phyloP scores from a whole-genome alignment of 768 basidiomycete genomes.

The Crepidotus variabilis region DNA sequence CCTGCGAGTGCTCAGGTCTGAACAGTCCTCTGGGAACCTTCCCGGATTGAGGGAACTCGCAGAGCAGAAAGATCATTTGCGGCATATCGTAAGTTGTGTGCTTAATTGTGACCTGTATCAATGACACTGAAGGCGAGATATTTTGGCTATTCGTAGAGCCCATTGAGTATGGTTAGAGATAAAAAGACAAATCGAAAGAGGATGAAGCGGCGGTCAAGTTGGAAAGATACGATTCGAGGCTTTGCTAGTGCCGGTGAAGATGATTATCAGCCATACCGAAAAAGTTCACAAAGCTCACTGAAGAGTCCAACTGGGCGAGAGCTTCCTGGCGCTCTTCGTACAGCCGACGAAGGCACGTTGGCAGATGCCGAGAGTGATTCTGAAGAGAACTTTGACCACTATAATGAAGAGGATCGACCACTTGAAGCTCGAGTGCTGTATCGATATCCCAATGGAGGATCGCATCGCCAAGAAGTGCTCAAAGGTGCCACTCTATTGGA shows the following conservation, averaged over 20 bases:
- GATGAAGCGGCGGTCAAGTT: conserved; percentile 52
- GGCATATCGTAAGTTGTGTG: conserved; percentile 53
- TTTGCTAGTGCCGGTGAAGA: conserved; percentile 40
- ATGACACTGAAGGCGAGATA: neutral
- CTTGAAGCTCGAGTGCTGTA: conserved; percentile 71
- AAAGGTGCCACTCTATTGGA: conserved; percentile 39
- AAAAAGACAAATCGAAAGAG: conserved; percentile 41
- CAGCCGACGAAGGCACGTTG: conserved; percentile 45
- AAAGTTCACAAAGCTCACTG: conserved; percentile 17
- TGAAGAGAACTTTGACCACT: conserved; percentile 40
- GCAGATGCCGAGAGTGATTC: conserved; percentile 56
- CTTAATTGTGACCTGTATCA: neutral
- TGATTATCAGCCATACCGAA: conserved; percentile 14
- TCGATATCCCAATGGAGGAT: conserved; percentile 34
- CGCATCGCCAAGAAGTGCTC: conserved; percentile 15
- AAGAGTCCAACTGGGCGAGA: conserved; percentile 23
- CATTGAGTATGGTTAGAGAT: conserved; percentile 88
- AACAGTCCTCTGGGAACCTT: conserved; percentile 82
- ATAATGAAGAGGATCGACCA: conserved; percentile 70
- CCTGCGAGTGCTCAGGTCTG: conserved; percentile 78
- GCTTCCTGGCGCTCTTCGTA: conserved; percentile 13
- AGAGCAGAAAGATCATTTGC: conserved; percentile 83
- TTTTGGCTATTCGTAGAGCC: conserved; percentile 45
- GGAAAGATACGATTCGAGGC: conserved; percentile 55
- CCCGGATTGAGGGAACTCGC: conserved; percentile 67